These are phyloP conservation scores for Pyrenochaeta sp. DNA, from an alignment of 2,329 filamentous ascomycete species.

Conservation along the genomic window DNA sequence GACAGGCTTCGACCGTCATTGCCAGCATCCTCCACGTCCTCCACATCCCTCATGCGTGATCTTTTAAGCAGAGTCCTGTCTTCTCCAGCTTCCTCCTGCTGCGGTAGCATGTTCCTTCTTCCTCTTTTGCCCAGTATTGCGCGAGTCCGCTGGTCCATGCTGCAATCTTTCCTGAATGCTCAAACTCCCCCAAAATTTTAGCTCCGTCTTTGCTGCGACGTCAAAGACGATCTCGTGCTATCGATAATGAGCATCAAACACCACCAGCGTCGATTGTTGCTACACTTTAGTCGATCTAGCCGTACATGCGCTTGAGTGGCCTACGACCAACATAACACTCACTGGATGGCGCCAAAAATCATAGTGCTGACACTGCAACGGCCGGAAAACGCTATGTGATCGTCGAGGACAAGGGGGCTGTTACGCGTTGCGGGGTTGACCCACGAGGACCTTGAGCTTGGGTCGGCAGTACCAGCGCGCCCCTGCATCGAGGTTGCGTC, in stretches of 20 bases:
- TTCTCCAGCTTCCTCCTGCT: constrained; percentile 7
- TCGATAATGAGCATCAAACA: background rate
- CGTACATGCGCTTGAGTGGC: background rate
- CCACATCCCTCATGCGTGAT: constrained; percentile 6
- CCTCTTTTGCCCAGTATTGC: constrained; percentile 13
- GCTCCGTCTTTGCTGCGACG: background rate
- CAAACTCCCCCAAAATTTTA: background rate
- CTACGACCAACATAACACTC: background rate
- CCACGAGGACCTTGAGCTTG: background rate
- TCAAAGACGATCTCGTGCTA: background rate
- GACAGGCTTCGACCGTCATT: background rate
- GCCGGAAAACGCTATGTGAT: background rate
- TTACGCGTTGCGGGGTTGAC: constrained; percentile 1
- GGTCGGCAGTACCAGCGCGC: background rate
- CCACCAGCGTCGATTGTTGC: background rate
- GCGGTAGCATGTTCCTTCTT: constrained; percentile 1
- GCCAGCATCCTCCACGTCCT: constrained; percentile 3
- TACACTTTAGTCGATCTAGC: background rate
- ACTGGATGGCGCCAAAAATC: background rate
- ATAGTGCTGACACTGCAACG: background rate
- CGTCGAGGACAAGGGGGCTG: background rate
- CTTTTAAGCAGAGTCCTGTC: constrained; percentile 7
- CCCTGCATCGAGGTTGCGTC: background rate
- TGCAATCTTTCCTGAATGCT: background rate
- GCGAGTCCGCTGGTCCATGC: constrained; percentile 9